Evolutionary conservation across 495 filamentous ascomycete genomes (phyloP).

Genomic region (Penicillium cataractarum): DNA sequence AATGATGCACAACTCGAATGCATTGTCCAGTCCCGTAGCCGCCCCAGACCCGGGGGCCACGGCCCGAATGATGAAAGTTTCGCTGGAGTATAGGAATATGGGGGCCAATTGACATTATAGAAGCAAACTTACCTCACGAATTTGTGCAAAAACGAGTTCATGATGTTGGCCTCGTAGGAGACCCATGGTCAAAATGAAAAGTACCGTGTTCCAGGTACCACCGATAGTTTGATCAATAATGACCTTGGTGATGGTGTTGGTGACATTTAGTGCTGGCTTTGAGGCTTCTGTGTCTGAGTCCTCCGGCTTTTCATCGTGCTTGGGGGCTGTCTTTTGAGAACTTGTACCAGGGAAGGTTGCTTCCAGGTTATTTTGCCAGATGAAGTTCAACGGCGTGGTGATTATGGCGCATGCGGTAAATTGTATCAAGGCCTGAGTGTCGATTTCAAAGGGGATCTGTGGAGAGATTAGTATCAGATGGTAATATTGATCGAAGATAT

Average conservation of each 20-base stretch:
- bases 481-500: background rate
- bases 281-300: conserved; percentile 2
- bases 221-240: conserved; percentile 77
- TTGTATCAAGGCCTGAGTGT: conserved; percentile 65
- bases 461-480: conserved; percentile 2
- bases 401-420: conserved; percentile 74
- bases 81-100: background rate
- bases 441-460: conserved; percentile 46
- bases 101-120: background rate
- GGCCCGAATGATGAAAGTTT: background rate
- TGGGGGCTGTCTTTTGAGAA: conserved; percentile 21
- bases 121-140: conserved; percentile 36
- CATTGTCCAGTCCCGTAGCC: background rate
- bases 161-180: conserved; percentile 43
- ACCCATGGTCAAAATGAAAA: conserved; percentile 63
- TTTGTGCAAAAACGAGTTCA: conserved; percentile 29
- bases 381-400: conserved; percentile 73
- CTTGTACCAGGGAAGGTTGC: conserved; percentile 49
- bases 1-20: background rate
- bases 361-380: conserved; percentile 70
- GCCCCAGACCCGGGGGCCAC: background rate
- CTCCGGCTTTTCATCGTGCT: conserved; percentile 21
- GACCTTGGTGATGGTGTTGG: conserved; percentile 76
- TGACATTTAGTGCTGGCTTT: conserved; percentile 51
- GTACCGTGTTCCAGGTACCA: conserved; percentile 70